These are phyloP conservation scores for Suhomyces tanzawaensis DNA, from an alignment of 805 yeast genomes.

Conservation along the genomic window DNA sequence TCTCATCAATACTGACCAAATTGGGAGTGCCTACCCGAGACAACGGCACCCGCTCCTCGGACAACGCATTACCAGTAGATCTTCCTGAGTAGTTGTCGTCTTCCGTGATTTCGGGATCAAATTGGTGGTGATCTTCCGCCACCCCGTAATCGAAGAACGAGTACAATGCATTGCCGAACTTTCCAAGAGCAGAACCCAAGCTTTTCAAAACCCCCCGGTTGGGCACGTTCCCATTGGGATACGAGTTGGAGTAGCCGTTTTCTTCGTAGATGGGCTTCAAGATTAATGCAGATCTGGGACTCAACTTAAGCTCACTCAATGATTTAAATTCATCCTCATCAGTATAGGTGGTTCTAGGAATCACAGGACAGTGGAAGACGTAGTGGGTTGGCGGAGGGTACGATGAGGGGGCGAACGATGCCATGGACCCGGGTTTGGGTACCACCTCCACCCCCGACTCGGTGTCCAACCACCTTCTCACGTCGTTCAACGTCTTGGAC, in stretches of 20 bases:
- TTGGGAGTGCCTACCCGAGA: constrained; percentile 5
- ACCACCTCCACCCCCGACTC: constrained; percentile 36
- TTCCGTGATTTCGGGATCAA: constrained; percentile 1
- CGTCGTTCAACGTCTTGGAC: constrained; percentile 48
- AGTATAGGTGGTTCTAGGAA: constrained; percentile 48
- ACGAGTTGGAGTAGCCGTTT: constrained; percentile 14
- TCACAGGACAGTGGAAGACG: constrained; percentile 35
- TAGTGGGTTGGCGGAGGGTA: constrained; percentile 56
- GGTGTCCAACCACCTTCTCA: constrained; percentile 58
- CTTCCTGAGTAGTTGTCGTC: constrained; percentile 1
- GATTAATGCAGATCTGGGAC: constrained; percentile 72
- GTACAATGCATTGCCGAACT: constrained; percentile 30
- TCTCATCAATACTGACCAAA: constrained; percentile 5
- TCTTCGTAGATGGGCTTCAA: constrained; percentile 57
- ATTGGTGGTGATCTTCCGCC: constrained; percentile 18
- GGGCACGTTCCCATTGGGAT: constrained; percentile 18
- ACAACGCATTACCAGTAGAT: neutral
- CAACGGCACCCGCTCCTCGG: constrained; percentile 4
- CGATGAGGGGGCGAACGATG: constrained; percentile 50
- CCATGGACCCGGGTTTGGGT: constrained; percentile 41
- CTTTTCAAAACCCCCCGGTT: constrained; percentile 7
- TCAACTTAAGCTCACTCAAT: constrained; percentile 53
- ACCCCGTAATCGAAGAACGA: constrained; percentile 44
- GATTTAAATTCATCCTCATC: constrained; percentile 54
- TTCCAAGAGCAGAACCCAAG: constrained; percentile 8